Base-by-base conservation (phyloP, 352 stramenopile species). In the Globisporangium mamillatum region DNA sequence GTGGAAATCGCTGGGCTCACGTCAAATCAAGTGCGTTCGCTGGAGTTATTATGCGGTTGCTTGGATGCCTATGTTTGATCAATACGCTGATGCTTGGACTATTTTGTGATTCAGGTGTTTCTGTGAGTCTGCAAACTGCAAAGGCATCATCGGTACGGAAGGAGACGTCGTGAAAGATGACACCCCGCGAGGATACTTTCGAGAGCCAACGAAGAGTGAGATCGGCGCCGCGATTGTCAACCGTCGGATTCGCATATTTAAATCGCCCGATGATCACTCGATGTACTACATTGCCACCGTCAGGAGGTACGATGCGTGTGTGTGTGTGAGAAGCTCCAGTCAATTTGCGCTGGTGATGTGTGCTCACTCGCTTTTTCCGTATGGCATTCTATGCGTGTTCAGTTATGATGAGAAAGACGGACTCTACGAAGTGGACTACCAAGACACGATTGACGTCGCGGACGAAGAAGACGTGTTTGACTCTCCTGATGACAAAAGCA, bases 1-100 rank as follows among this genome's bases (percentile, higher is more conserved):
- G 76, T 99, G 91, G 91, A 93, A 96, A 66, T 78, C 87, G 10
- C 79, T 96, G 7, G 88, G 88, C 5, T 92, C 86, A 1, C 80
- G 83, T 50, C 84, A 89, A 63, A 93, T 95, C 61, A 92, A 79
- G 71, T 83, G 68, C n/a, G 66, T 52, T 10, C 16, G 25, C n/a
- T 20, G 20, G 44, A 52, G 6, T 52, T 24, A 10, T 22, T 24
- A 22, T 22, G 44, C n/a, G 6, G 6, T 6, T n/a, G n/a, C 18
- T 22, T 22, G 44, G 44, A 12, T 24, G 44, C 1, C 18, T 70
- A 24, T 14, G 8, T n/a, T n/a, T 52, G 29, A 29, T 61, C 16
- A 1, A 18, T 14, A 48, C 18, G 9, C 52, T 58, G 36, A 27
- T 18, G 20, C 41, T 24, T 8, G 48, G 48, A 12, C 12, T 27